Conservation (phyloP, 2,329 filamentous ascomycete species). For the Golovinomyces cichoracearum region DNA sequence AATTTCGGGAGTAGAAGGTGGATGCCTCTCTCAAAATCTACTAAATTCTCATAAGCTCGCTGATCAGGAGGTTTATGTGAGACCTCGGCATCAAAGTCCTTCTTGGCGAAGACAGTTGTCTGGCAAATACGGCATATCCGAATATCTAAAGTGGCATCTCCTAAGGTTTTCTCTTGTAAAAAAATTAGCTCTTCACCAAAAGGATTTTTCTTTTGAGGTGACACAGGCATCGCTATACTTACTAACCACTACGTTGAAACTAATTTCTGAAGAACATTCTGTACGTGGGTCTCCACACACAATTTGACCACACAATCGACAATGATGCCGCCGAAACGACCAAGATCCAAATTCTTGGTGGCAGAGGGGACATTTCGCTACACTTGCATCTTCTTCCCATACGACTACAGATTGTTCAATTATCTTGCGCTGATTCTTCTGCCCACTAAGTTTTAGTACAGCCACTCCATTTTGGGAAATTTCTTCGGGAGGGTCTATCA, state of each 20-base stretch:
- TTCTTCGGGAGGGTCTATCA: slow-evolving; percentile 50
- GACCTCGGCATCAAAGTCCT: slow-evolving; percentile 37
- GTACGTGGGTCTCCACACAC: slow-evolving; percentile 76
- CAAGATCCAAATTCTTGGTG: slow-evolving; percentile 88
- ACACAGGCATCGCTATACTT: slow-evolving; percentile 15
- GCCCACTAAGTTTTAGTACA: slow-evolving; percentile 33
- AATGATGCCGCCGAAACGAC: slow-evolving; percentile 82
- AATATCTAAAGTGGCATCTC: slow-evolving; percentile 46
- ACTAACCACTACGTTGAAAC: slow-evolving; percentile 46
- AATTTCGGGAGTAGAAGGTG: slow-evolving; percentile 41
- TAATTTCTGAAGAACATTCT: slow-evolving; percentile 60
- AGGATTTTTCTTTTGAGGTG: slow-evolving; percentile 3
- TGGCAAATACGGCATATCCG: slow-evolving; percentile 84
- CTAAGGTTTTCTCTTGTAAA: slow-evolving; percentile 20
- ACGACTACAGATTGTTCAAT: slow-evolving; percentile 80
- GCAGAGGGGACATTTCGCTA: slow-evolving; percentile 70
- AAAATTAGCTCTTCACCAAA: slow-evolving; percentile 16
- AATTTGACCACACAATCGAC: slow-evolving; percentile 73
- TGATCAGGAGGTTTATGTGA: slow-evolving; percentile 32
- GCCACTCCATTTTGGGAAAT: slow-evolving; percentile 22
- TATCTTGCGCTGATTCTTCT: slow-evolving; percentile 50
- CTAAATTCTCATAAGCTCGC: slow-evolving; percentile 38
- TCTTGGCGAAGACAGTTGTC: slow-evolving; percentile 38
- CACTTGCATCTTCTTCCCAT: slow-evolving; percentile 76
- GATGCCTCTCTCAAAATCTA: slow-evolving; percentile 47